A percentile compares a stretch with the other conserved stretches of the same genome.
Conservation (phyloP, 257 asterid genomes). For the Nicotiana knightiana region DNA sequence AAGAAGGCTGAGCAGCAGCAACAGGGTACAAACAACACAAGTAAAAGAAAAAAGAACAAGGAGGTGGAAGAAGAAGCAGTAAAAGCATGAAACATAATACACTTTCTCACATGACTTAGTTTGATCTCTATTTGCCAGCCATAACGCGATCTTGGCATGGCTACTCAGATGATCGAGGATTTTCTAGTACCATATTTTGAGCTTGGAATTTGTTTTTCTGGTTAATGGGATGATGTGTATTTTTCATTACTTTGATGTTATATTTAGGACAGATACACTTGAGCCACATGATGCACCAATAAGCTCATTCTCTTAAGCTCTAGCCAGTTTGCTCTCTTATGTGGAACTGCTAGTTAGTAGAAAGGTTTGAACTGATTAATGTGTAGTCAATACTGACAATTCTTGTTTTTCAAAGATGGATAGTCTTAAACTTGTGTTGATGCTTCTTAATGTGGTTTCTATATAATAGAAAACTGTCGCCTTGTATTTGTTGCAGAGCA, state of each 20-base stretch:
- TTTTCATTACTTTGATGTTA: not conserved
- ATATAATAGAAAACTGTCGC: too few species aligned
- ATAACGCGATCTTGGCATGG: not conserved
- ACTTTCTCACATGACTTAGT: not conserved
- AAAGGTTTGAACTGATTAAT: not conserved
- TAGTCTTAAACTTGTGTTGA: too few species aligned
- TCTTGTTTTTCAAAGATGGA: not conserved
- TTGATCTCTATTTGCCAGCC: not conserved
- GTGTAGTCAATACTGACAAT: not conserved
- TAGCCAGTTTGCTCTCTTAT: not conserved
- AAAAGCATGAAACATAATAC: conserved; percentile 21
- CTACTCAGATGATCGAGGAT: not conserved
- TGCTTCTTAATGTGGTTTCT: too few species aligned
- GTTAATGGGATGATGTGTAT: not conserved
- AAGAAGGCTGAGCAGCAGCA: conserved; percentile 81
- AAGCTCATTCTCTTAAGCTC: not conserved
- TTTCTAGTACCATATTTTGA: not conserved
- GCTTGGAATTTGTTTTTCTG: not conserved
- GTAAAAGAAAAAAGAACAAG: conserved; percentile 60
- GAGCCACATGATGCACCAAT: not conserved
- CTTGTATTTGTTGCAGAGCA: too few species aligned
- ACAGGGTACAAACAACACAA: conserved; percentile 36
- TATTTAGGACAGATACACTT: not conserved
- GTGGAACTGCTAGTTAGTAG: not conserved
- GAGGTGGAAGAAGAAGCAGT: conserved; percentile 32